phyloP scores from a whole-genome alignment of 306 rosid genomes.

The Lathyrus sativus region DNA sequence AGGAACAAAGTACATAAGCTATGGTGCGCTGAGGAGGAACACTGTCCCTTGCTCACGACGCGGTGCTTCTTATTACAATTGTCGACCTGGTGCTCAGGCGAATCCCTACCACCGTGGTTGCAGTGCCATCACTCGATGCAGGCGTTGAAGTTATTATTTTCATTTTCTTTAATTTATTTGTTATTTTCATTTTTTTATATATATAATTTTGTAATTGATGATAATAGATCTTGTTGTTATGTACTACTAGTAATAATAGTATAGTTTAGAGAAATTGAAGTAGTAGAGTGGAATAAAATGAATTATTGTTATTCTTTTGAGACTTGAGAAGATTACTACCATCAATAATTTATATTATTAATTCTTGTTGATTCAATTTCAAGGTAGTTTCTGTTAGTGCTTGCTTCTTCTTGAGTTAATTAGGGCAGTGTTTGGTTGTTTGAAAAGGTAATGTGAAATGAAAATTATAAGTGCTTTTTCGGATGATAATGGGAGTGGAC shows the following conservation, averaged over 20 bases:
- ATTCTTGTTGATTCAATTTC: neutral
- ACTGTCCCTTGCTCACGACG: slow-evolving; percentile 86
- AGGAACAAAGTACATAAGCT: slow-evolving; percentile 66
- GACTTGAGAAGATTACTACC: slow-evolving; percentile 3
- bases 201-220: slow-evolving; percentile 39
- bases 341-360: neutral
- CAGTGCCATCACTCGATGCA: slow-evolving; percentile 79
- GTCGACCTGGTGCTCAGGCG: slow-evolving; percentile 89
- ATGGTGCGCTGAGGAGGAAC: slow-evolving; percentile 94
- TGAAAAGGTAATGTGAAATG: slow-evolving; percentile 30
- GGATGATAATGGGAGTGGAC: neutral
- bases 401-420: neutral
- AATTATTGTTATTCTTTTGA: slow-evolving; percentile 6
- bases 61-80: slow-evolving; percentile 95
- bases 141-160: slow-evolving; percentile 48
- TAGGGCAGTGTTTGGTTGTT: slow-evolving; percentile 12
- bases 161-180: neutral
- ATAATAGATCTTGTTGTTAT: slow-evolving; percentile 23
- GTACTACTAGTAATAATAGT: slow-evolving; percentile 17
- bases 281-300: slow-evolving; percentile 43
- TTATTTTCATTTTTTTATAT: slow-evolving; percentile 4
- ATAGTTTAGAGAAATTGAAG: slow-evolving; percentile 35
- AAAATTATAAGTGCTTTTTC: slow-evolving; percentile 25
- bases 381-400: neutral
- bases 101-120: slow-evolving; percentile 92